phyloP scores from a whole-genome alignment of 352 stramenopile genomes.

The Phytopythium cucurbitacearum region DNA sequence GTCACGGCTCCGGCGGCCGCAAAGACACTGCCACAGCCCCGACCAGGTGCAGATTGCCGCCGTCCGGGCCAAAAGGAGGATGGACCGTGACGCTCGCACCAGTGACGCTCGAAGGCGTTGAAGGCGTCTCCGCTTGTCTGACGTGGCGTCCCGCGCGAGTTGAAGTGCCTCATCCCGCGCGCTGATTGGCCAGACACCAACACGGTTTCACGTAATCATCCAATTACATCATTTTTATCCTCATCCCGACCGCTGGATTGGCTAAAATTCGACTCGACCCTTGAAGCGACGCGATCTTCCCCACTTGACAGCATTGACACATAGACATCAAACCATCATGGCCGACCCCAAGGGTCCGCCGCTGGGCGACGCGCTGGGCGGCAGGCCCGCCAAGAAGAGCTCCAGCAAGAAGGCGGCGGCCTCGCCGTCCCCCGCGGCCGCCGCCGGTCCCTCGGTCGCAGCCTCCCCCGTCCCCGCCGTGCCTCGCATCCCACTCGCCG shows the following conservation, averaged over 20 bases:
- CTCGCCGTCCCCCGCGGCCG: background rate
- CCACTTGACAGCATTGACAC: background rate
- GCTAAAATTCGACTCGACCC: background rate
- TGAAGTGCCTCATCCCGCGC: background rate
- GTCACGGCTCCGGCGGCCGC: no score
- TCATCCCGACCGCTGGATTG: background rate
- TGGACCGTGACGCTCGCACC: no score
- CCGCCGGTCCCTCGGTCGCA: background rate
- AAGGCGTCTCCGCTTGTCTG: no score
- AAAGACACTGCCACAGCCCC: no score
- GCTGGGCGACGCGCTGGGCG: slow-evolving; percentile 5
- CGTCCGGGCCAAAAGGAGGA: no score
- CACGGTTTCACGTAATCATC: no score
- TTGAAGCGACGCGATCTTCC: background rate
- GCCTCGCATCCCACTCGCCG: slow-evolving; percentile 37
- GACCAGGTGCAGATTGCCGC: no score
- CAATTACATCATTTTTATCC: background rate
- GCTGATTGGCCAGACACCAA: background rate
- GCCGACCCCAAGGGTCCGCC: slow-evolving; percentile 30
- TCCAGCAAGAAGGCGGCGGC: slow-evolving; percentile 9
- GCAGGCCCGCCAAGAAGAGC: slow-evolving; percentile 37
- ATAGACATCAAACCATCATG: slow-evolving; percentile 11
- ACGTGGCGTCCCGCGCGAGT: background rate
- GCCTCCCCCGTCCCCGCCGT: slow-evolving; percentile 19
- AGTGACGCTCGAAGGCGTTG: no score